Evolutionary conservation across 2,329 filamentous ascomycete species (phyloP).

Genomic region (Pseudofabraea citricarpa): DNA sequence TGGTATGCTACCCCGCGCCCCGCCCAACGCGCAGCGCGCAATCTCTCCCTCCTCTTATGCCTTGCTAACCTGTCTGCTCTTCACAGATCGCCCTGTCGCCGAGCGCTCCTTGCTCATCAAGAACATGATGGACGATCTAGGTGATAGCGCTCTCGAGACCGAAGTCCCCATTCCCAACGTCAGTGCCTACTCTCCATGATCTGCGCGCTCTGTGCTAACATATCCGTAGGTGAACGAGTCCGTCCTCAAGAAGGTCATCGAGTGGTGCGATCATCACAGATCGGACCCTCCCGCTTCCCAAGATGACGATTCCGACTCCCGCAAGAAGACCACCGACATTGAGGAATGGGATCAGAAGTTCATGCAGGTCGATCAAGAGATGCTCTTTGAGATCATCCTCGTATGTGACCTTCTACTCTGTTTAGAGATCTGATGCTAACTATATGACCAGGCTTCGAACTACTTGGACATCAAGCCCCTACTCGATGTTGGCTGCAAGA

Average conservation of each 20-base stretch:
- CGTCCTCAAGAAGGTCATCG: slow-evolving; percentile 91
- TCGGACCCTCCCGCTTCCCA: slow-evolving; percentile 75
- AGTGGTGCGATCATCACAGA: slow-evolving; percentile 96
- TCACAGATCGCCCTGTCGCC: slow-evolving; percentile 71
- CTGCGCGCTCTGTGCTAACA: slow-evolving; percentile 8
- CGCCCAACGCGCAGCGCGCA: slow-evolving; percentile 4
- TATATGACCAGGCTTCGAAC: slow-evolving; percentile 70
- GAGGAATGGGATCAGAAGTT: slow-evolving; percentile 99
- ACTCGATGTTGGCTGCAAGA: slow-evolving; percentile 98
- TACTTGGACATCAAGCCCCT: slow-evolving; percentile 99
- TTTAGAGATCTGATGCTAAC: slow-evolving; percentile 6
- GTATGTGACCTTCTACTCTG: slow-evolving; percentile 45
- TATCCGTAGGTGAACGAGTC: slow-evolving; percentile 73
- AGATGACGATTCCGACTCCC: slow-evolving; percentile 88
- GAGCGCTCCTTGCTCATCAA: slow-evolving; percentile 95
- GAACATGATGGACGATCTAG: slow-evolving; percentile 95
- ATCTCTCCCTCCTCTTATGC: background rate
- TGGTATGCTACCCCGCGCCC: slow-evolving; percentile 34
- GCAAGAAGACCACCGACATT: slow-evolving; percentile 98
- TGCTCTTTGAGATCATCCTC: slow-evolving; percentile 98
- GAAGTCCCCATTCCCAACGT: slow-evolving; percentile 80
- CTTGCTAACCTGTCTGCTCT: slow-evolving; percentile 9
- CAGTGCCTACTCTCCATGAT: slow-evolving; percentile 23
- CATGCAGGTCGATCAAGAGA: slow-evolving; percentile 99
- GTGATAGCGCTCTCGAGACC: slow-evolving; percentile 49